Base-by-base conservation (phyloP, 352 stramenopile species). In the Phytophthora uliginosa region DNA sequence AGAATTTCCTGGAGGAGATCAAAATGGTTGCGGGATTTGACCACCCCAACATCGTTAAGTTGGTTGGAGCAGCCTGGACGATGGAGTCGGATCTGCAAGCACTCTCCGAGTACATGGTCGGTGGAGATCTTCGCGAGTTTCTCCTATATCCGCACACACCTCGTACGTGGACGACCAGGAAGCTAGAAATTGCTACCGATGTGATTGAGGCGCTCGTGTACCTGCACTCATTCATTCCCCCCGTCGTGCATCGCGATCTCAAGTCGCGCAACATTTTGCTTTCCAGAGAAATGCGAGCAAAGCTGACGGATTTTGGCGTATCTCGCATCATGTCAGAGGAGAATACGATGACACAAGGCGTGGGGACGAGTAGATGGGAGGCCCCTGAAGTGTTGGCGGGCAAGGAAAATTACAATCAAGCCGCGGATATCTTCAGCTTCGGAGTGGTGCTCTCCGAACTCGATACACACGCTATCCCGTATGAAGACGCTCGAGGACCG, bases 101-200 rank as follows among this genome's bases (percentile, higher is more conserved):
- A 5, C 45, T 92, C 2, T 85, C 83, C 17, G 82, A 92, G 72
- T 89, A 84, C 63, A 85, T 90, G 82, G 78, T 83, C 9, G 74
- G 77, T 31, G 78, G 83, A 47, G 82, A 92, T 51, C 28, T 92
- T n/a, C 59, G 76, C 4, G 69, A 67, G 2, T 82, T 76, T 22
- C 59, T 91, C 22, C 51, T 74, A 17, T 64, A 71, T 2, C 56
- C 56, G 0, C 40, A 60, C 15, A 69, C 67, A 4, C 56, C 70
- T 26, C 63, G 42, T 5, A 31, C 66, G 9, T 92, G 82, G 82
- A 77, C 67, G 0, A 7, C 54, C 0, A 54, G 53, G 5, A 83
- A 83, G 56, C 28, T 73, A 0, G 45, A 70, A 17, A 64, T 77
- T 34, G 70, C 64, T 3, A 59, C 26, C 1, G 63, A 73, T 57